Evolutionary conservation across 495 filamentous ascomycete genomes (phyloP).

Genomic region (Neurospora sp.): DNA sequence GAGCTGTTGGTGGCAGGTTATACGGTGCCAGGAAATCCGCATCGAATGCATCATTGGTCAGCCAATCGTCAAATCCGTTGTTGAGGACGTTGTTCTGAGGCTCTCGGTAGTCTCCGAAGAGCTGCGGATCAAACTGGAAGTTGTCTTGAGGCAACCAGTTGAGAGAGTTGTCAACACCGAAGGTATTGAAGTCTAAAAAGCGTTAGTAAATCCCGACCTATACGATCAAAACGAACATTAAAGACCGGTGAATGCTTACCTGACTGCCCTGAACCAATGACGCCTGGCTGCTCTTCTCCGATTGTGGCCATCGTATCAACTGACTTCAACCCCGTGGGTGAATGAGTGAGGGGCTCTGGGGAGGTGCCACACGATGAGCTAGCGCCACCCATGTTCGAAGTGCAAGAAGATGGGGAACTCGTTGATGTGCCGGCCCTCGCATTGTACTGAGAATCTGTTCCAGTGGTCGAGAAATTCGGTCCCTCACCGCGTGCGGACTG

Average conservation of each 20-base stretch:
- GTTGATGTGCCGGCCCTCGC: constrained; percentile 26
- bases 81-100: constrained; percentile 62
- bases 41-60: constrained; percentile 65
- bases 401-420: constrained; percentile 56
- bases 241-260: constrained; percentile 8
- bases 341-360: constrained; percentile 45
- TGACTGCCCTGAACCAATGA: constrained; percentile 14
- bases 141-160: constrained; percentile 80
- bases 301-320: constrained; percentile 48
- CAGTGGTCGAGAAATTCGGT: constrained; percentile 43
- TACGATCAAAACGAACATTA: not conserved
- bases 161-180: constrained; percentile 34
- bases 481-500: constrained; percentile 23
- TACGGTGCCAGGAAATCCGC: constrained; percentile 67
- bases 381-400: constrained; percentile 36
- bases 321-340: constrained; percentile 47
- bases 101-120: constrained; percentile 92
- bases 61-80: constrained; percentile 18
- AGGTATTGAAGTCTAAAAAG: constrained; percentile 3
- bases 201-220: not conserved
- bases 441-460: constrained; percentile 46
- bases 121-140: constrained; percentile 79
- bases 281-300: constrained; percentile 40
- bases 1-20: constrained; percentile 47
- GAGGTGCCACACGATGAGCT: constrained; percentile 72